Evolutionary conservation across 1,284 basidiomycete genomes (phyloP), one percentile per base, ranked within the genome.

Genomic region (Rhodotorula sp.): DNA sequence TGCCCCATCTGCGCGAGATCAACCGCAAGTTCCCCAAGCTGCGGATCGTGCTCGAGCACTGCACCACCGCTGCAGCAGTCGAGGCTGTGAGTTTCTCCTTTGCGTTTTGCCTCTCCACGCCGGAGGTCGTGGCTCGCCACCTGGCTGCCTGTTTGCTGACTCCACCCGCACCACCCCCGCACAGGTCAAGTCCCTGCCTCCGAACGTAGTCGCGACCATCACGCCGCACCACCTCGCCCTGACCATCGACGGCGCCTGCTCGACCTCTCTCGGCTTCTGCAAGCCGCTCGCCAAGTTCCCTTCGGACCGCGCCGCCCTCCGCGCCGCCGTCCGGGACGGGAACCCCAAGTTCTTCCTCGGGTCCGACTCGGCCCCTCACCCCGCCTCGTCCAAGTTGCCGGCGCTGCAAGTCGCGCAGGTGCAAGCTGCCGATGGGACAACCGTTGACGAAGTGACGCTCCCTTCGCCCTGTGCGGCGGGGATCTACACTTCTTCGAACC

Each of bases 261-360:
- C 95, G 10, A 94, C 98, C 82, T 88, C 92, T 0, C 92, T 92
- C 86, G 88, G 97, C 80, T 99, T 92, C 81, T 99, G 97, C 86
- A 99, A 99, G 82, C 97, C 97, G 0, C 91, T 99, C 31, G 95
- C 97, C 43, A 99, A 99, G 83, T 94, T 88, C 79, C 95, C 95
- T 6, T 89, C 91, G 76, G 97, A 99, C 81, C 86, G 95, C 43
- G 82, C 87, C 76, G 95, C 97, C 16, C 83, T 99, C 66, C 87
- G 89, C 67, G 86, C 91, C 31, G 88, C 95, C 52, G 87, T 99
- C 66, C 85, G 83, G 15, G 71, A 65, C 89, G 93, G 95, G 2
- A 92, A 97, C 81, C 90, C 93, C 2, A 89, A 92, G 69, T 99
- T 99, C 84, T 99, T 99, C 87, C 85, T 99, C 60, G 97, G 97